Base-by-base conservation (phyloP, 805 yeast species). In the Kuraishia capsulata region DNA sequence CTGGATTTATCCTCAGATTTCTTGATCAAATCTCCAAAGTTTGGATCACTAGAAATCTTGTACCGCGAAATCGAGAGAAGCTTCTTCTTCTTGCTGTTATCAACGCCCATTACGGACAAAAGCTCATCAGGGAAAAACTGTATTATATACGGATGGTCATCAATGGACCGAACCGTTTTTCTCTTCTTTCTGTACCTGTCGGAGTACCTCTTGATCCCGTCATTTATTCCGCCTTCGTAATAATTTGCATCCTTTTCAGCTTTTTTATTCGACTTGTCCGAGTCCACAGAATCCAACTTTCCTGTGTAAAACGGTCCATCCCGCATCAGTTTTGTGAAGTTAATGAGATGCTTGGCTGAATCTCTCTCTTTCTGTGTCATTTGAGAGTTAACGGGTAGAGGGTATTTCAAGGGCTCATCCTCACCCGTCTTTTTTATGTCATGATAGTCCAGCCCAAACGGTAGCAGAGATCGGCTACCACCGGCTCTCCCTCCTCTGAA, bases 121-220 rank as follows among this genome's bases (percentile, higher is more conserved):
- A 89, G 62, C 54, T 89, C 97, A 14, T 66, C 69, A 1, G 97
- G 96, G 52, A 87, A 82, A 45, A 84, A 69, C 39, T 73, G 76
- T 6, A 76, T 50, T 40, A 72, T 71, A 54, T 79, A 85, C 2
- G 95, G 94, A 59, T 83, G 88, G 38, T 82, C 88, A 43, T 78
- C 81, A 6, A 81, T 72, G 2, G 89, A 78, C 37, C 80, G 70
- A 1, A 87, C 86, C 13, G 80, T 71, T 50, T 73, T 76, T 40
- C 84, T 71, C 48, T 76, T 77, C 54, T 81, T 81, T 45, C 80
- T 64, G 58, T 84, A 89, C 54, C 68, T 69, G 57, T 89, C 97
- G 2, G 94, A 77, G 53, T 86, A 86, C 49, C 97, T 69, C 52
- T 79, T 75, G 32, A 89, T 71, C 2, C 90, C 88, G 53, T 85